Evolutionary conservation across 1,284 basidiomycete genomes (phyloP).

Genomic region (Ustilago xerochloae): DNA sequence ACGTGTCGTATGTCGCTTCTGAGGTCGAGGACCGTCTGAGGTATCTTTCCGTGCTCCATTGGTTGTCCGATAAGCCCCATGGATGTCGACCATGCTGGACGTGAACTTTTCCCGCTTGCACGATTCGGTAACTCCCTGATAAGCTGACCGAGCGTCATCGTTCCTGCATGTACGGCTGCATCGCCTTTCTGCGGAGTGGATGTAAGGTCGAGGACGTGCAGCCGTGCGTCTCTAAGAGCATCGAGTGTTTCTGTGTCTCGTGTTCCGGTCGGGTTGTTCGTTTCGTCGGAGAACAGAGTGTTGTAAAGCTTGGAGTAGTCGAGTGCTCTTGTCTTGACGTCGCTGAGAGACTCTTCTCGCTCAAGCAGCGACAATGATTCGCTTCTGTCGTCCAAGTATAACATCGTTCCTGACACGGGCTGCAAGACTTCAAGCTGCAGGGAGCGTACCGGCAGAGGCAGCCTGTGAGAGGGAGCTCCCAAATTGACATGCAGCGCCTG

Average conservation of each 20-base stretch:
- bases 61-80: neutral
- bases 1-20: constrained; percentile 18
- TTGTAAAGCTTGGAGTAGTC: constrained; percentile 7
- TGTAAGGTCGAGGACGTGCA: no score
- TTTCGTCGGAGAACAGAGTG: constrained; percentile 1
- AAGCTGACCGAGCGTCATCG: constrained; percentile 12
- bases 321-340: constrained; percentile 19
- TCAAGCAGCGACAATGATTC: neutral
- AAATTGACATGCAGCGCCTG: neutral
- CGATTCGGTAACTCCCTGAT: neutral
- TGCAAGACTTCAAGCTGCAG: constrained; percentile 1
- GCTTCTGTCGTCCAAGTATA: neutral
- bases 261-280: no score
- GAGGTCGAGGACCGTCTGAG: no score
- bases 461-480: neutral
- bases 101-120: no score
- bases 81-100: no score
- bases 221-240: no score
- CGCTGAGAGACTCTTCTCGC: neutral
- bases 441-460: neutral
- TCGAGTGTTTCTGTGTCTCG: no score
- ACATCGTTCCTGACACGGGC: constrained; percentile 1
- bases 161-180: constrained; percentile 7
- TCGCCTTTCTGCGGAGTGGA: neutral
- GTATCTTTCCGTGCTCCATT: neutral